Evolutionary conservation across 2,329 filamentous ascomycete species (phyloP).

Genomic region (Xylariaceae sp.): DNA sequence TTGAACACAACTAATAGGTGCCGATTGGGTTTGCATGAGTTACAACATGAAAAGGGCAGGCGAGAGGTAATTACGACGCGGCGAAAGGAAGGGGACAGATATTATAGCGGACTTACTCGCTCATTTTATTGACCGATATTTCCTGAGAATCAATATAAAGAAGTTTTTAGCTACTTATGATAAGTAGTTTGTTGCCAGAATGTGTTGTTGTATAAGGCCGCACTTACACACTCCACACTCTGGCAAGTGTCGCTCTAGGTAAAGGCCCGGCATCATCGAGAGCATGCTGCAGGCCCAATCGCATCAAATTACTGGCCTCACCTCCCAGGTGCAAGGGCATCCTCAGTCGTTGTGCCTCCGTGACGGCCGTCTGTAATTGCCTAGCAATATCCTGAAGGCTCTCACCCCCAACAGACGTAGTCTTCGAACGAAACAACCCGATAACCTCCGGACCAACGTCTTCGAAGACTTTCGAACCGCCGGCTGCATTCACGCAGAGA

Average conservation of each 20-base stretch:
- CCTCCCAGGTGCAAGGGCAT: slow-evolving; percentile 38
- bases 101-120: not conserved
- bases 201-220: not conserved
- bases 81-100: not conserved
- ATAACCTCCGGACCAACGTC: slow-evolving; percentile 37
- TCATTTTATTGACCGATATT: not conserved
- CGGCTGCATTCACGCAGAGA: slow-evolving; percentile 43
- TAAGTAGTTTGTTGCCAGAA: not conserved
- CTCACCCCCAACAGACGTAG: slow-evolving; percentile 17
- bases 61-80: not conserved
- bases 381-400: slow-evolving; percentile 30
- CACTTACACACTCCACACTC: slow-evolving; percentile 26
- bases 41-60: slow-evolving; percentile 4
- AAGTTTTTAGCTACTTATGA: not conserved
- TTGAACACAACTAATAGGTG: not conserved
- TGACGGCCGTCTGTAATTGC: slow-evolving; percentile 35
- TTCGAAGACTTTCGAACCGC: slow-evolving; percentile 38
- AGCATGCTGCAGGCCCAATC: slow-evolving; percentile 27
- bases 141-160: not conserved
- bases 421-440: slow-evolving; percentile 29
- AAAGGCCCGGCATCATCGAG: slow-evolving; percentile 18
- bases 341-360: slow-evolving; percentile 41
- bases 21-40: slow-evolving; percentile 5
- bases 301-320: slow-evolving; percentile 37
- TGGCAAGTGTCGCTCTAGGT: slow-evolving; percentile 25